A percentile compares a stretch with the other conserved stretches of the same genome.
Evolutionary conservation across 345 rosid genomes (phyloP).

Genomic region (Salix udensis): DNA sequence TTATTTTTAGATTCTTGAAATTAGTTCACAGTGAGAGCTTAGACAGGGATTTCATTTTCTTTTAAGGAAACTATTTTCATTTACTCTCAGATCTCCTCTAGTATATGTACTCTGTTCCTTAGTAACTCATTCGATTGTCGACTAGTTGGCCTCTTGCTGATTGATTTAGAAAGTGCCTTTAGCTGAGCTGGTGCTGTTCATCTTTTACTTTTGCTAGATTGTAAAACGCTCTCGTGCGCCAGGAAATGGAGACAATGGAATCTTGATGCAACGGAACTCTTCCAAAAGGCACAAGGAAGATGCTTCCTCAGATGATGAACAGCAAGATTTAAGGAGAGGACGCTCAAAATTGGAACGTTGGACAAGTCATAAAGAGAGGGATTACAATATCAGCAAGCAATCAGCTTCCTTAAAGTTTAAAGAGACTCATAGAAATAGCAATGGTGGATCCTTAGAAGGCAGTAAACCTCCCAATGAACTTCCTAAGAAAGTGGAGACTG

Average conservation of each 20-base stretch:
- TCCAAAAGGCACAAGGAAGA: constrained; percentile 57
- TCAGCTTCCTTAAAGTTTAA: constrained; percentile 61
- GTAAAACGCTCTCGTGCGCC: constrained; percentile 42
- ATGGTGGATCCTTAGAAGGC: constrained; percentile 39
- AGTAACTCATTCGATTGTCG: not conserved
- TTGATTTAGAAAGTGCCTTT: constrained; percentile 11
- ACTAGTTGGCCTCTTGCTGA: constrained; percentile 3
- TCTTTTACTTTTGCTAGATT: constrained; percentile 48
- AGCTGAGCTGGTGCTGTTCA: constrained; percentile 27
- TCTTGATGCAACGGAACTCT: constrained; percentile 37
- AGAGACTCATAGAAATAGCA: constrained; percentile 46
- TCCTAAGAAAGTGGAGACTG: constrained; percentile 34
- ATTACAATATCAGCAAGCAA: constrained; percentile 48
- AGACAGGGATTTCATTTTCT: not conserved
- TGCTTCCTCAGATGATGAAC: constrained; percentile 76
- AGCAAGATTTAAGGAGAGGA: constrained; percentile 68
- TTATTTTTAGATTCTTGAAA: not conserved
- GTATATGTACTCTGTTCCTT: not conserved
- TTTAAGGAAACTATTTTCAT: not conserved
- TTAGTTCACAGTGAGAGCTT: not conserved
- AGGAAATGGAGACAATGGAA: constrained; percentile 39
- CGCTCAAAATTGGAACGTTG: constrained; percentile 90
- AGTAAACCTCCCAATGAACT: constrained; percentile 31
- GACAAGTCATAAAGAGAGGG: constrained; percentile 91
- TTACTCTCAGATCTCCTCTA: not conserved